Conservation (phyloP, 768 basidiomycete genomes). For the Termitomyces bulborhizus region DNA sequence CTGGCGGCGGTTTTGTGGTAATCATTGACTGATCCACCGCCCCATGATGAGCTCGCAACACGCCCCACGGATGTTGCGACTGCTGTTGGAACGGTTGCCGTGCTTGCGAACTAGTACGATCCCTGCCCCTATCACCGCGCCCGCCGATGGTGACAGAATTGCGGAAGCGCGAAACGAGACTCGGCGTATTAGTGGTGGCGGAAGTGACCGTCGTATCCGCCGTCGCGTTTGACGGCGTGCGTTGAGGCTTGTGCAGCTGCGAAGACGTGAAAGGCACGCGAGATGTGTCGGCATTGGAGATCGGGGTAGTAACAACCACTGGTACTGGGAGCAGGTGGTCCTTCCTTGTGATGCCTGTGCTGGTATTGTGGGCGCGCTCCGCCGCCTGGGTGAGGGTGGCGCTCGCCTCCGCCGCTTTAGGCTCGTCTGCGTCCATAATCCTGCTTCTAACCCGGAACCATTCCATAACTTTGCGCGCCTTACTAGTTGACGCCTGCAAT, state of each 20-base stretch:
- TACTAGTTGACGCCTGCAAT: slow-evolving; percentile 71
- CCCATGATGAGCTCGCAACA: slow-evolving; percentile 82
- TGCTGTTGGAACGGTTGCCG: slow-evolving; percentile 4
- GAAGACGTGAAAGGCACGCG: slow-evolving; percentile 17
- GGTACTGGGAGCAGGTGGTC: slow-evolving; percentile 25
- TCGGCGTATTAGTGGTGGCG: slow-evolving; percentile 22
- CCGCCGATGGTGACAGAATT: slow-evolving; percentile 43
- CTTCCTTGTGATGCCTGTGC: neutral
- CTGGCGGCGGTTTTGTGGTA: slow-evolving; percentile 76
- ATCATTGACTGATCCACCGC: slow-evolving; percentile 88
- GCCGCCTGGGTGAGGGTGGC: slow-evolving; percentile 22
- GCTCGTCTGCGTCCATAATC: slow-evolving; percentile 16
- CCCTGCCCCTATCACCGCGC: slow-evolving; percentile 11
- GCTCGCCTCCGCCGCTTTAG: slow-evolving; percentile 11
- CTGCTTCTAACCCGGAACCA: slow-evolving; percentile 88
- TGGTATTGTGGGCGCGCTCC: slow-evolving; percentile 15
- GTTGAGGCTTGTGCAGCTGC: slow-evolving; percentile 24
- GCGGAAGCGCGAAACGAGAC: slow-evolving; percentile 41
- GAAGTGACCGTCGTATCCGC: slow-evolving; percentile 30
- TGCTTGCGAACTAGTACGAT: slow-evolving; percentile 23
- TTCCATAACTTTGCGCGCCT: slow-evolving; percentile 95
- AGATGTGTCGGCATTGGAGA: slow-evolving; percentile 15
- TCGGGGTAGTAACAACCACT: slow-evolving; percentile 31
- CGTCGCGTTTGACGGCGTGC: slow-evolving; percentile 39
- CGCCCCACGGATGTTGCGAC: slow-evolving; percentile 25